These are phyloP conservation scores for Metschnikowia baotianmanensis DNA, from an alignment of 805 yeast genomes.

Conservation along the genomic window DNA sequence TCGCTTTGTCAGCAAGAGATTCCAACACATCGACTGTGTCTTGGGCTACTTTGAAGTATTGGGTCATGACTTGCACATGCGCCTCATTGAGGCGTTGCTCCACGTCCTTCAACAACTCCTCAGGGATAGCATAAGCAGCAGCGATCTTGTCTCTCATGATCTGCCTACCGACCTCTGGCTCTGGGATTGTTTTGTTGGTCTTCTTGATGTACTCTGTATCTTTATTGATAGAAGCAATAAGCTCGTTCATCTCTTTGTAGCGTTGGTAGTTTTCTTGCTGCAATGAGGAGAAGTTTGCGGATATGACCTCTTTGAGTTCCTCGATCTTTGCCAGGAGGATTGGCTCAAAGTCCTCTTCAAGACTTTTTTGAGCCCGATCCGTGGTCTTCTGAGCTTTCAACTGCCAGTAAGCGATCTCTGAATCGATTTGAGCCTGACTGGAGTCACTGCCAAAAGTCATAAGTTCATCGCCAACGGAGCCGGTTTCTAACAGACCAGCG, in stretches of 20 bases:
- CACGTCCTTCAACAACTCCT: slow-evolving; percentile 21
- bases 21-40: slow-evolving; percentile 64
- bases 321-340: slow-evolving; percentile 25
- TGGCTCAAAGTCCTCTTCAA: slow-evolving; percentile 33
- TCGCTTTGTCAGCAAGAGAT: slow-evolving; percentile 67
- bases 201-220: slow-evolving; percentile 32
- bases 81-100: slow-evolving; percentile 26
- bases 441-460: slow-evolving; percentile 8
- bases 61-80: slow-evolving; percentile 27
- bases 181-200: slow-evolving; percentile 13
- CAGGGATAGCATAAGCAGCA: slow-evolving; percentile 24
- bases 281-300: slow-evolving; percentile 26
- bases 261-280: slow-evolving; percentile 29
- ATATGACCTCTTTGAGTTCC: slow-evolving; percentile 24
- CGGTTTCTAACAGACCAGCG: background rate
- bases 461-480: slow-evolving; percentile 2
- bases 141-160: slow-evolving; percentile 35
- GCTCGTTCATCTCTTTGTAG: slow-evolving; percentile 30
- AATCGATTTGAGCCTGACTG: slow-evolving; percentile 23
- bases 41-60: slow-evolving; percentile 34
- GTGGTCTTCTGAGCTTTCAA: slow-evolving; percentile 33
- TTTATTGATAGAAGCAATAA: slow-evolving; percentile 32
- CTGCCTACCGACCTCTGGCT: slow-evolving; percentile 28
- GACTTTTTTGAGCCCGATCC: slow-evolving; percentile 31
- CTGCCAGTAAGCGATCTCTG: slow-evolving; percentile 34